Base-by-base conservation (phyloP, 116 monocot species). In the Dioscorea cayenensis region DNA sequence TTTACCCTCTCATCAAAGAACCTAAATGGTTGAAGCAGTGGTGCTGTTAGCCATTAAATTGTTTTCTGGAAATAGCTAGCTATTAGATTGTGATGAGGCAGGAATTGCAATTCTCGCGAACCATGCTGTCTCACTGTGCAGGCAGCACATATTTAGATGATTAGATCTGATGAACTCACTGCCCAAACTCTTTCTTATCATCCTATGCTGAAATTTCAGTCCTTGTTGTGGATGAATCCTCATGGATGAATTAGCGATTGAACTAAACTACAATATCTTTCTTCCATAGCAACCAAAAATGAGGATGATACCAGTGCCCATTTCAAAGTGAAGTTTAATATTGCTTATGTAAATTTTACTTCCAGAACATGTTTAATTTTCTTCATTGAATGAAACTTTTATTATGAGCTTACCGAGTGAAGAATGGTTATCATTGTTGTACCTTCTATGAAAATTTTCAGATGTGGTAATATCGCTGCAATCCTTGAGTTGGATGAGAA, bases 381-480 rank as follows among this genome's bases (percentile, higher is more conserved):
- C 43, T 43, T 43, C 11, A 43, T 43, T 12, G 0, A 43, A 0
- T 9, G 12, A 43, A 43, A 43, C 12, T 43, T 43, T 43, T 43
- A 43, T 6, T 12, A 7, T 43, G 43, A 43, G 43, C 43, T 43
- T 43, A 12, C 8, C 1, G 2, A 43, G 43, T 43, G 43, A 12
- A 12, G 8, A 43, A 43, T 43, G 2, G 43, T 43, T 43, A 43
- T 43, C 43, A 43, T 43, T 7, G 7, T 12, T 10, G 1, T 43
- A 3, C 11, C 43, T 43, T 18, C 55, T n/a, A 29, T 29, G 68
- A 50, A 55, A 43, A 23, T 70, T 71, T 85, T 20, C 74, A 93
- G 93, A 79, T 93, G 93, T 75, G 97, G 96, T 71, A 97, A 92
- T 75, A 90, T 97, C 67, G 97, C 97, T 32, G 97, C 97, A n/a